Base-by-base conservation (phyloP, 139 green algal species). In the Haematococcus sp. region DNA sequence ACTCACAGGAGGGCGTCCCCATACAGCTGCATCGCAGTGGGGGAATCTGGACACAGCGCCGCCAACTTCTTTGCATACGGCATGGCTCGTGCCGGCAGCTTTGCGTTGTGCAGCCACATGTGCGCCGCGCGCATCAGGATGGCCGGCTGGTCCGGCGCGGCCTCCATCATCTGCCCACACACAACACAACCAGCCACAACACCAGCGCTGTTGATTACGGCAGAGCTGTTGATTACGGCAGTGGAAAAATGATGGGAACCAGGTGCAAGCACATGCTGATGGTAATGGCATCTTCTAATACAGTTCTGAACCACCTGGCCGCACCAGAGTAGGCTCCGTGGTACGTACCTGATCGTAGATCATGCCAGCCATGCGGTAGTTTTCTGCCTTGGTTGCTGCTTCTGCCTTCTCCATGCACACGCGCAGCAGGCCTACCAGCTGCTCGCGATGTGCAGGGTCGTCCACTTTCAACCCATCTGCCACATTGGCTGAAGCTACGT, bases 1-100 rank as follows among this genome's bases (percentile, higher is more conserved):
- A 65, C 58, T 65, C 58, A 65, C 58, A 65, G 58, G n/a, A 65
- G 58, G n/a, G n/a, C 28, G n/a, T 65, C 58, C 9, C 58, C 58
- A 28, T 35, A 30, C 58, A 40, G 23, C 25, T 65, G n/a, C 28
- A 40, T 16, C 11, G 25, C 58, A 7, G 4, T 20, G 15, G 52
- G 20, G 52, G 40, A 49, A 7, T 49, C 52, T 28, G 52, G 19
- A 4, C 52, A 25, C 52, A 27, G 11, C 20, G 52, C 52, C 15
- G 58, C 58, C 11, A 65, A n/a, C 30, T 65, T 28, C n/a, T 34
- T 9, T 30, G 30, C n/a, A n/a, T 65, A 65, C n/a, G 58, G 58
- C 58, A 65, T 9, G 4, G 58, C 58, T 2, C 58, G 58, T 65
- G 58, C 58, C 34, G 58, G 58, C 58, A 35, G 58, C 58, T 34